A percentile compares a stretch with the other conserved stretches of the same genome.
Conservation (phyloP, 179 eudicot genomes). For the Silene noctiflora region DNA sequence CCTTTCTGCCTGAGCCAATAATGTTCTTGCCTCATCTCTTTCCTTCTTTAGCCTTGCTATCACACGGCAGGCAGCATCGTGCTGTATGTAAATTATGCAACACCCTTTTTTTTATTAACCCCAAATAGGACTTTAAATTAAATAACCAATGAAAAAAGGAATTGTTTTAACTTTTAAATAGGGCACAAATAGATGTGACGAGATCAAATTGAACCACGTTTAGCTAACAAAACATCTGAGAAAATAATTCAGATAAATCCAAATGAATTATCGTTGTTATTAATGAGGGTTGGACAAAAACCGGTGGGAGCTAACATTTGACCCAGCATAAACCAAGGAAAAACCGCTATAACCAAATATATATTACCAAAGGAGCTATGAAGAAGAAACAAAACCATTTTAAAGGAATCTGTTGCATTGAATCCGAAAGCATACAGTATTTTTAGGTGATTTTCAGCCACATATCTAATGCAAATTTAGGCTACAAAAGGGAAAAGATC, state of each 20-base stretch:
- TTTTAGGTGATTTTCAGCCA: neutral
- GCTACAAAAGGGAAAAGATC: neutral
- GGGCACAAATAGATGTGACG: neutral
- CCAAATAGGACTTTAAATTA: neutral
- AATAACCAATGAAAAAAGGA: neutral
- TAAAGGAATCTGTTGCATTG: neutral
- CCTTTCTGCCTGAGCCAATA: slow-evolving; percentile 84
- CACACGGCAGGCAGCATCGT: slow-evolving; percentile 99
- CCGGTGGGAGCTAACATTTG: neutral
- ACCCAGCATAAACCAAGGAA: neutral
- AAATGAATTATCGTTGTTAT: neutral
- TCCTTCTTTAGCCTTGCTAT: slow-evolving; percentile 97
- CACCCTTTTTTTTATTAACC: neutral
- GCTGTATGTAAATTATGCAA: slow-evolving; percentile 45
- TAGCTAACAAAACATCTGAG: neutral
- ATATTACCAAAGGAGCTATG: neutral
- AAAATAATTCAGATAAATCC: neutral
- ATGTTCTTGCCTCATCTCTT: slow-evolving; percentile 82
- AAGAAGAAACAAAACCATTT: neutral
- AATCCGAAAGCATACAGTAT: neutral
- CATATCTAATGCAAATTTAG: neutral
- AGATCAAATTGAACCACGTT: neutral
- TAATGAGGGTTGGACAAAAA: neutral
- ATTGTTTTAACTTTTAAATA: neutral
- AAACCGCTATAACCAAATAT: too few species aligned